Conservation (phyloP, 345 rosid genomes). For the Rhizophora mangle region DNA sequence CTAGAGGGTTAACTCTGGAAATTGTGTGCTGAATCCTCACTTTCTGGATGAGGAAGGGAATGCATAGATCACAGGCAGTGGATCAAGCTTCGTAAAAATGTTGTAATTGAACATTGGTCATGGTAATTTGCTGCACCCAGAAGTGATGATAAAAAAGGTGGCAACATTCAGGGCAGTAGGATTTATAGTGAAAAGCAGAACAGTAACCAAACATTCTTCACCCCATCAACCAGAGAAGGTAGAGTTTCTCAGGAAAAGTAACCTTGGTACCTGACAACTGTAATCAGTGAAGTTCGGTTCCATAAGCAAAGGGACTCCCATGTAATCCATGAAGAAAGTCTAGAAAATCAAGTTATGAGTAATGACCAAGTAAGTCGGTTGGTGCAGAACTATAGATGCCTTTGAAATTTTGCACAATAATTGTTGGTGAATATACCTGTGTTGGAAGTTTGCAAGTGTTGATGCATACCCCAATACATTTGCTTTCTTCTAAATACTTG, state of each 20-base stretch:
- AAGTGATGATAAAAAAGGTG: too few species aligned
- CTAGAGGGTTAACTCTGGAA: too few species aligned
- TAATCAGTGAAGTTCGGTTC: slow-evolving; percentile 87
- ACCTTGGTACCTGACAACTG: slow-evolving; percentile 67
- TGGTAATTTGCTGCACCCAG: too few species aligned
- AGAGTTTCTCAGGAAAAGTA: not conserved
- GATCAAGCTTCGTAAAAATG: too few species aligned
- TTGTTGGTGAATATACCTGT: slow-evolving; percentile 47
- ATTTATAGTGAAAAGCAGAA: not conserved
- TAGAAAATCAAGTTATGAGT: slow-evolving; percentile 13
- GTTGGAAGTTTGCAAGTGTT: slow-evolving; percentile 93
- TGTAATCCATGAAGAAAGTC: slow-evolving; percentile 77
- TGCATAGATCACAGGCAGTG: too few species aligned
- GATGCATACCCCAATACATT: slow-evolving; percentile 75
- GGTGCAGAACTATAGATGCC: not conserved
- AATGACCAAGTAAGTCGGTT: not conserved
- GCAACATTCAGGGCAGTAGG: too few species aligned
- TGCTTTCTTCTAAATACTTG: slow-evolving; percentile 89
- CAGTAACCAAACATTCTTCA: not conserved
- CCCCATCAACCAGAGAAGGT: too few species aligned
- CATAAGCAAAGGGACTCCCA: slow-evolving; percentile 85
- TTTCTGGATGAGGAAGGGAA: too few species aligned
- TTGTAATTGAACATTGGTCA: too few species aligned
- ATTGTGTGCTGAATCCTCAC: too few species aligned
- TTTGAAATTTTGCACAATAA: not conserved